These are phyloP conservation scores for Rugonectria rugulosa DNA, from an alignment of 2,329 filamentous ascomycete genomes.

Conservation along the genomic window DNA sequence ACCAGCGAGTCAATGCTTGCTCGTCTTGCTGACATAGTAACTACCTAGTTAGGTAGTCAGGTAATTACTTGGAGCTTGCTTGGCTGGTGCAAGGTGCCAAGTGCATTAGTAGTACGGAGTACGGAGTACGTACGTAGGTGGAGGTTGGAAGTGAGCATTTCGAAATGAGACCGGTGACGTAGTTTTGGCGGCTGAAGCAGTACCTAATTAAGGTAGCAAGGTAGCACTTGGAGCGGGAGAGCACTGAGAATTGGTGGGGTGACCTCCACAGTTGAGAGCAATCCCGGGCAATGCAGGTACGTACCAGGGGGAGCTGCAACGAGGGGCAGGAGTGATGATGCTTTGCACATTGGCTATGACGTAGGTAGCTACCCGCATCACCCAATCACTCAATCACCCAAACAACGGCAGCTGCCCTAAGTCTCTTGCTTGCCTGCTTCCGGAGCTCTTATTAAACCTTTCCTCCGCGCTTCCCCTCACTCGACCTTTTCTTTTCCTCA, in stretches of 20 bases:
- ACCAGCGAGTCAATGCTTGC: constrained; percentile 21
- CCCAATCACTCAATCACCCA: too few relatives aligned
- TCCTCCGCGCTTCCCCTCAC: constrained; percentile 16
- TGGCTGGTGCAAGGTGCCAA: too few relatives aligned
- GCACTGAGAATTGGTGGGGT: background rate
- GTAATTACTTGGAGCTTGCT: too few relatives aligned
- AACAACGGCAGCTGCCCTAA: too few relatives aligned
- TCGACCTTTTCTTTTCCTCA: constrained; percentile 6
- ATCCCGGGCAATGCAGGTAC: background rate
- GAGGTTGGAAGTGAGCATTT: background rate
- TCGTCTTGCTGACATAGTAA: too few relatives aligned
- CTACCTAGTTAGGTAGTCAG: too few relatives aligned
- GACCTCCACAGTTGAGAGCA: too few relatives aligned
- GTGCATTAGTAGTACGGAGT: too few relatives aligned
- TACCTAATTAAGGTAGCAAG: background rate
- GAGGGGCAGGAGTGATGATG: constrained; percentile 31
- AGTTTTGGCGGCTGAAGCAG: constrained; percentile 25
- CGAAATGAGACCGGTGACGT: constrained; percentile 32
- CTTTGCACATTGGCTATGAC: constrained; percentile 31
- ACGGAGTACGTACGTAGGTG: constrained; percentile 1
- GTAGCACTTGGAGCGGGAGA: constrained; percentile 1
- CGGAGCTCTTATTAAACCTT: constrained; percentile 37
- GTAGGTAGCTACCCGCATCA: constrained; percentile 33
- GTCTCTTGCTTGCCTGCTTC: constrained; percentile 23
- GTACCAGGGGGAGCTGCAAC: constrained; percentile 1